A percentile compares a stretch with the other conserved stretches of the same genome.
Evolutionary conservation across 495 filamentous ascomycete genomes (phyloP).

Genomic region (Neurospora africana): DNA sequence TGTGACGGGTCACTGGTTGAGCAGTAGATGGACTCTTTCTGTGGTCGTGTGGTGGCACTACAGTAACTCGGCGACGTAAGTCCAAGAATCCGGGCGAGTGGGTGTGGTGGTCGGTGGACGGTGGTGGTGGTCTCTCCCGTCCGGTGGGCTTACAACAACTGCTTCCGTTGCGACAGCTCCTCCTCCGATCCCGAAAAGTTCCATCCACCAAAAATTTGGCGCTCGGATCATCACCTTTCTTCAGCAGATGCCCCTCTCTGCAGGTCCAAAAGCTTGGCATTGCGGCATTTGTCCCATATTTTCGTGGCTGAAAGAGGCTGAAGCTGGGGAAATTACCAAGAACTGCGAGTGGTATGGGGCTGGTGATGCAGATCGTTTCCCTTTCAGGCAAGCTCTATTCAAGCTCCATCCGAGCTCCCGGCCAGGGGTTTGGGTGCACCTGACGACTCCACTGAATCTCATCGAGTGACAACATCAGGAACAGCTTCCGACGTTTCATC

Average conservation of each 20-base stretch:
- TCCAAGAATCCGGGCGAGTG: neutral
- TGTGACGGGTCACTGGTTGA: neutral
- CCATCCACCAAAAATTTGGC: conserved; percentile 14
- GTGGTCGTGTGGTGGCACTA: neutral
- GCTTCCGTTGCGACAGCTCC: neutral
- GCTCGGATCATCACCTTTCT: neutral
- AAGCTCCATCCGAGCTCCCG: neutral
- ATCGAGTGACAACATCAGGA: neutral
- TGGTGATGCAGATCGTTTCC: neutral
- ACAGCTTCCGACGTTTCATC: neutral
- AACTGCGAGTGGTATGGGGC: neutral
- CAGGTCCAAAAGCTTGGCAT: neutral
- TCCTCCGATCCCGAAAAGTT: conserved; percentile 19
- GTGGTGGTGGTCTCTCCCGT: neutral
- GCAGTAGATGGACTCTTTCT: neutral
- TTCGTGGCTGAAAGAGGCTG: neutral
- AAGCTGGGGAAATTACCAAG: neutral
- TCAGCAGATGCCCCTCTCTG: neutral
- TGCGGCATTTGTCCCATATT: neutral
- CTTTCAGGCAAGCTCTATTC: neutral
- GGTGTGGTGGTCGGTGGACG: neutral
- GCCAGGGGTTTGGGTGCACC: neutral
- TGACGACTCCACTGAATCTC: neutral
- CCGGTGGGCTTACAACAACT: neutral
- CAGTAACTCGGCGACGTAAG: neutral